Percentiles rank a stretch among this genome's conserved stretches.
These are phyloP conservation scores for Nicotiana tomentosiformis DNA, from an alignment of 257 asterid genomes.

Conservation along the genomic window DNA sequence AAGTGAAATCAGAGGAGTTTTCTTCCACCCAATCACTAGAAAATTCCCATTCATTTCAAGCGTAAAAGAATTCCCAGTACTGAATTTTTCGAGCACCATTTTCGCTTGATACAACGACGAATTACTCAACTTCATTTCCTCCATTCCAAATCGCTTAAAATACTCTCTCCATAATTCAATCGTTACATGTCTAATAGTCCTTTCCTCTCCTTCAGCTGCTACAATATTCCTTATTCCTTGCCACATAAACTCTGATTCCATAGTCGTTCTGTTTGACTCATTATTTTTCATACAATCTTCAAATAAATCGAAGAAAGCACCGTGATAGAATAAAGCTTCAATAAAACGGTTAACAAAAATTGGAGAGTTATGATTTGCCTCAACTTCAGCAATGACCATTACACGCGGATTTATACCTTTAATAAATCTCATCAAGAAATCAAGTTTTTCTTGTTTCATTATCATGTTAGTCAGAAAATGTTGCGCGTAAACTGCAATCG, in stretches of 20 bases:
- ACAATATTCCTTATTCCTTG: constrained; percentile 18
- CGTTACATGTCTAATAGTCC: constrained; percentile 32
- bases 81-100: constrained; percentile 23
- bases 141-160: constrained; percentile 28
- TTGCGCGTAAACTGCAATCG: constrained; percentile 32
- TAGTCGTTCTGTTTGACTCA: constrained; percentile 7
- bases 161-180: constrained; percentile 42
- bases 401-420: constrained; percentile 13
- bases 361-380: constrained; percentile 21
- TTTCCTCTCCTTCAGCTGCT: constrained; percentile 25
- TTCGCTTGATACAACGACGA: constrained; percentile 34
- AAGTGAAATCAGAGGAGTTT: constrained; percentile 33
- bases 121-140: constrained; percentile 35
- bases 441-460: constrained; percentile 26
- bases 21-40: constrained; percentile 47
- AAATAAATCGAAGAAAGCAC: constrained; percentile 26
- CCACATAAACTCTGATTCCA: constrained; percentile 19
- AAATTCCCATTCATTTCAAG: constrained; percentile 37
- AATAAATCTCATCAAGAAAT: constrained; percentile 29
- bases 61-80: constrained; percentile 24
- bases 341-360: constrained; percentile 23
- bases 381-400: constrained; percentile 17
- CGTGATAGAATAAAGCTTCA: constrained; percentile 25
- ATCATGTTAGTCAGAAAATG: constrained; percentile 29
- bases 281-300: constrained; percentile 21